phyloP scores from a whole-genome alignment of 148 eudicot species.

The Persicaria tinctoria region DNA sequence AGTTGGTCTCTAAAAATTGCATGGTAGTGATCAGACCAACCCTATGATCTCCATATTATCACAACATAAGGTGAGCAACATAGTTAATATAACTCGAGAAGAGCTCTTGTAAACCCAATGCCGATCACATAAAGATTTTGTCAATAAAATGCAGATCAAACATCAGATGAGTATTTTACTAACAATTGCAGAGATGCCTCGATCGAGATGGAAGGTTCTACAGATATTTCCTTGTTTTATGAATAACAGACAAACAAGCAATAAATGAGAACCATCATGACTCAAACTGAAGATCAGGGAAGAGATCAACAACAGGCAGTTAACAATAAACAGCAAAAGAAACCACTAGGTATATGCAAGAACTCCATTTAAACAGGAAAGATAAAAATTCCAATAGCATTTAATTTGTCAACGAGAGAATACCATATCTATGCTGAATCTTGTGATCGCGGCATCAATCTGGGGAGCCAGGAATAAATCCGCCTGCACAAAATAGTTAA shows the following conservation, averaged over 20 bases:
- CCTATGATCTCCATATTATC: too few relatives aligned
- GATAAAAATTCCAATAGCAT: background rate
- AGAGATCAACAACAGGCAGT: background rate
- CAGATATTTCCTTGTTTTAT: background rate
- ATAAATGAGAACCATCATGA: background rate
- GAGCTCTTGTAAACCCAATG: too few relatives aligned
- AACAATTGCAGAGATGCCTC: background rate
- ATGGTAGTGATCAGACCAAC: too few relatives aligned
- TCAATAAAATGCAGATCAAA: background rate
- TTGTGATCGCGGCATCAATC: constrained; percentile 40
- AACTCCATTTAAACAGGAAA: background rate
- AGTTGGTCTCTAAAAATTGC: too few relatives aligned
- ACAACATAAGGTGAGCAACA: too few relatives aligned
- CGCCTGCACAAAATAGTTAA: constrained; percentile 44
- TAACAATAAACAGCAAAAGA: background rate
- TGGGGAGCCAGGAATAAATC: constrained; percentile 86
- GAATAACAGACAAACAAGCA: background rate
- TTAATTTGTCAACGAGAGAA: background rate
- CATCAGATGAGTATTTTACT: background rate
- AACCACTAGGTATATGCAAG: background rate
- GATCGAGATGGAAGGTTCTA: background rate
- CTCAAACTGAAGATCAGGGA: background rate
- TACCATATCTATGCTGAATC: constrained; percentile 80
- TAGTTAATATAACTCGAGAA: too few relatives aligned
- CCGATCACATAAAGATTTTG: too few relatives aligned